Evolutionary conservation across 1,139 yeast genomes (phyloP).

Genomic region (Pichia sp.): DNA sequence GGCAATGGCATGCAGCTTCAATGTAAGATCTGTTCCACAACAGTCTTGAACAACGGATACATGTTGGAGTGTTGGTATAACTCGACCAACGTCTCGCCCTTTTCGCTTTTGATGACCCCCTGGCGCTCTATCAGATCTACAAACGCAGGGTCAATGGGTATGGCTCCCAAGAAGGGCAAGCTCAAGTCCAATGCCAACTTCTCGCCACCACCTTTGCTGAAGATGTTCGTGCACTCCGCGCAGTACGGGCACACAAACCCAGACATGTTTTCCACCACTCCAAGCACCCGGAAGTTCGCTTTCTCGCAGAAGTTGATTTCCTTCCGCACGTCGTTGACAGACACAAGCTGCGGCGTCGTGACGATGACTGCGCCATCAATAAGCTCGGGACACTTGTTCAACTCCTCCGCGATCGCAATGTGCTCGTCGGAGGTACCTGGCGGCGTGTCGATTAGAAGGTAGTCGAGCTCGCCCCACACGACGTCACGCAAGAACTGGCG

Average conservation of each 20-base stretch:
- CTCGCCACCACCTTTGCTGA: conserved; percentile 92
- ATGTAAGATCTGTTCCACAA: conserved; percentile 18
- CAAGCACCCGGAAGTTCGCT: conserved; percentile 74
- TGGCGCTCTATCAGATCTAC: conserved; percentile 77
- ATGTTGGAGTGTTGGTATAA: conserved; percentile 40
- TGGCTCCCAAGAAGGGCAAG: conserved; percentile 71
- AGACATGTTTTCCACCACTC: conserved; percentile 93
- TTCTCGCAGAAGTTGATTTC: conserved; percentile 90
- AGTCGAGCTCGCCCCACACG: conserved; percentile 82
- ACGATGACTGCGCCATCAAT: conserved; percentile 87
- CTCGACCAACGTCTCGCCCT: conserved; percentile 25
- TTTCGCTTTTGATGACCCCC: conserved; percentile 28
- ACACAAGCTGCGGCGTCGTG: conserved; percentile 94
- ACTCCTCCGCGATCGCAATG: conserved; percentile 90
- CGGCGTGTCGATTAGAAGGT: conserved; percentile 89
- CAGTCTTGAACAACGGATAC: conserved; percentile 42
- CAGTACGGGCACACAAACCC: conserved; percentile 96
- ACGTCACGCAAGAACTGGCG: conserved; percentile 89
- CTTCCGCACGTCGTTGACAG: conserved; percentile 88
- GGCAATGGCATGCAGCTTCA: background rate
- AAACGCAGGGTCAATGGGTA: conserved; percentile 91
- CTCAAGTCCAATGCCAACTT: conserved; percentile 56
- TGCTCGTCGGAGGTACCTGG: conserved; percentile 99
- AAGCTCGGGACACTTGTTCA: conserved; percentile 64
- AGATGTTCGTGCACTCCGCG: conserved; percentile 84